Evolutionary conservation across 2,329 filamentous ascomycete species (phyloP).

Genomic region (Metarhizium guizhouense): DNA sequence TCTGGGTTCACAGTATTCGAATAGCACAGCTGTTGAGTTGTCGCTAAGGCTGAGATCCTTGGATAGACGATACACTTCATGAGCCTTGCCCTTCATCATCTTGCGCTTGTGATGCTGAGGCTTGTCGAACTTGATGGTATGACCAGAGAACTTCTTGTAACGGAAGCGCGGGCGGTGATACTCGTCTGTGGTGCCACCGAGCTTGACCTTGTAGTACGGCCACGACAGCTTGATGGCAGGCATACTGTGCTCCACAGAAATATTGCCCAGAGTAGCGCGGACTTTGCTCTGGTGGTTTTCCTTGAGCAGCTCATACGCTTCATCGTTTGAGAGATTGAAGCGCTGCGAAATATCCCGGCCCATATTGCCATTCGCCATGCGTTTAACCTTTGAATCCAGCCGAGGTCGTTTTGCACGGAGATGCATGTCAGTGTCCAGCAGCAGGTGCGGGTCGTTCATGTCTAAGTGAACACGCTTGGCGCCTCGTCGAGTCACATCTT

Average conservation of each 20-base stretch:
- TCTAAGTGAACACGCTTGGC: slow-evolving; percentile 77
- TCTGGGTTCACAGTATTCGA: slow-evolving; percentile 93
- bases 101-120: slow-evolving; percentile 71
- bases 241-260: slow-evolving; percentile 90
- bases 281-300: slow-evolving; percentile 97
- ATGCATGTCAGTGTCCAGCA: slow-evolving; percentile 69
- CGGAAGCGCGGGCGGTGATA: slow-evolving; percentile 77
- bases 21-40: slow-evolving; percentile 77
- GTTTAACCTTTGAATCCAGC: slow-evolving; percentile 49
- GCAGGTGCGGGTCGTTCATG: slow-evolving; percentile 76
- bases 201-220: slow-evolving; percentile 89
- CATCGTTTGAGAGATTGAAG: slow-evolving; percentile 95
- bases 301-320: slow-evolving; percentile 90
- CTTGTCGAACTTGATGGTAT: slow-evolving; percentile 62
- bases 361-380: slow-evolving; percentile 58
- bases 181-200: slow-evolving; percentile 64
- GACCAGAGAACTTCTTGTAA: slow-evolving; percentile 58
- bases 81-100: slow-evolving; percentile 69
- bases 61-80: slow-evolving; percentile 69
- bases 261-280: slow-evolving; percentile 79
- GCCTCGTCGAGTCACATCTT: slow-evolving; percentile 60
- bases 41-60: slow-evolving; percentile 81
- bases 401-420: slow-evolving; percentile 51
- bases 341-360: slow-evolving; percentile 67
- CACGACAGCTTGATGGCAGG: slow-evolving; percentile 86